These are phyloP conservation scores for Lagerstroemia speciosa DNA, from an alignment of 345 rosid species.

Conservation along the genomic window DNA sequence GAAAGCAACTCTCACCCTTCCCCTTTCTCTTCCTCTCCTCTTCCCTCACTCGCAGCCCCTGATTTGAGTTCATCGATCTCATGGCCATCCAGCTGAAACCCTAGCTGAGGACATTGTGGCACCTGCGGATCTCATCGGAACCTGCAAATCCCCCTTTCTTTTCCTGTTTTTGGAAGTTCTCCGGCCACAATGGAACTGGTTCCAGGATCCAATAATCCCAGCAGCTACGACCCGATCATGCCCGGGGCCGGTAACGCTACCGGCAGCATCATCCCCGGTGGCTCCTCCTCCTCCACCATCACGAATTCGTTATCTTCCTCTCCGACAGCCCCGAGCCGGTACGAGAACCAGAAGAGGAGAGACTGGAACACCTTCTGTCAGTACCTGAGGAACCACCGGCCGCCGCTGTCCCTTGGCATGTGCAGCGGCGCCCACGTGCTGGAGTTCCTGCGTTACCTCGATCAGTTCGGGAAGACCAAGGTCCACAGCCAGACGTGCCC, in stretches of 20 bases:
- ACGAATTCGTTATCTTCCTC: constrained; percentile 27
- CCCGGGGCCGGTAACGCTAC: not conserved
- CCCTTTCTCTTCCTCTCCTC: constrained; percentile 9
- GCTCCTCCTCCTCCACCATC: not conserved
- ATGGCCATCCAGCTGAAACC: not conserved
- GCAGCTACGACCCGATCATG: constrained; percentile 1
- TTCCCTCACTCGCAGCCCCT: not conserved
- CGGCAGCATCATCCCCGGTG: constrained; percentile 11
- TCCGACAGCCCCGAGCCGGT: constrained; percentile 51
- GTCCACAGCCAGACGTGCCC: constrained; percentile 78
- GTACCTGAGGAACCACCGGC: constrained; percentile 70
- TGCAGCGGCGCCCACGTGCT: constrained; percentile 85
- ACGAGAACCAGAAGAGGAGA: constrained; percentile 77
- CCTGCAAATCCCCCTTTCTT: not conserved
- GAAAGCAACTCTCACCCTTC: constrained; percentile 4
- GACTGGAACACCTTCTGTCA: constrained; percentile 96
- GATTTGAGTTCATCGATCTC: not conserved
- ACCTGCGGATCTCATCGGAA: not conserved
- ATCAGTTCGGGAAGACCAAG: constrained; percentile 69
- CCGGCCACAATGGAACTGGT: constrained; percentile 7
- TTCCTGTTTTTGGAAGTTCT: not conserved
- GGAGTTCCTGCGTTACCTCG: constrained; percentile 70
- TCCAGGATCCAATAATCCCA: constrained; percentile 11
- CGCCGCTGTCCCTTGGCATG: constrained; percentile 61
- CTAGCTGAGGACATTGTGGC: not conserved